These are phyloP conservation scores for Coelastrella sp. DNA, from an alignment of 139 green algal species.

Conservation along the genomic window DNA sequence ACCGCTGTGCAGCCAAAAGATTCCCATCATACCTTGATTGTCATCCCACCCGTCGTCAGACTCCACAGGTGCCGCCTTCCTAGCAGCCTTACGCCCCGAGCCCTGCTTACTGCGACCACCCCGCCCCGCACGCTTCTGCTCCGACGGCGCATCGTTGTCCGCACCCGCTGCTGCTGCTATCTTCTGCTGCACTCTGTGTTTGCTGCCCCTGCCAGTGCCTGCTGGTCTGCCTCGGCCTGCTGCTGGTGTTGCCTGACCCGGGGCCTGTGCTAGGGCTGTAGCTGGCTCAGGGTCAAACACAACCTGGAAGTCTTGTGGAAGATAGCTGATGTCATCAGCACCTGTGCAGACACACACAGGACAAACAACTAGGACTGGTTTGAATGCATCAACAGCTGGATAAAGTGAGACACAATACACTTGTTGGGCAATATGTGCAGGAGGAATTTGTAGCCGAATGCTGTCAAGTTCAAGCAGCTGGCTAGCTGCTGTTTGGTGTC, in stretches of 20 bases:
- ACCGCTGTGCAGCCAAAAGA: neutral
- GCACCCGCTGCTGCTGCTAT: neutral
- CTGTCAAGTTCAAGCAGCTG: no score
- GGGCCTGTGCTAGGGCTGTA: neutral
- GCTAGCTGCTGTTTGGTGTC: no score
- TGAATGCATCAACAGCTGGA: no score
- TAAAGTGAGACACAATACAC: no score
- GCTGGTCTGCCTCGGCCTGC: constrained; percentile 19
- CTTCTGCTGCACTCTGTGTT: neutral
- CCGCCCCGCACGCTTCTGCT: neutral
- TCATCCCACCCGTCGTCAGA: constrained; percentile 32
- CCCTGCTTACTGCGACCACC: neutral
- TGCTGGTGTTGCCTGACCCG: constrained; percentile 12
- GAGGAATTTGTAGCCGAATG: no score
- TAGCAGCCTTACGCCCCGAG: neutral
- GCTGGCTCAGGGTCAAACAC: constrained; percentile 20
- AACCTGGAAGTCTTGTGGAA: constrained; percentile 16
- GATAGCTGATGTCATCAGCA: constrained; percentile 9
- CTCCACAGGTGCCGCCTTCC: neutral
- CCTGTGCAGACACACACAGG: neutral
- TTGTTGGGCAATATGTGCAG: no score
- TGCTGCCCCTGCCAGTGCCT: constrained; percentile 29
- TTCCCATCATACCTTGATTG: neutral
- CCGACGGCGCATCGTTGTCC: neutral
- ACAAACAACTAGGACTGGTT: no score